phyloP scores from a whole-genome alignment of 345 rosid genomes.

The Brassica cretica region DNA sequence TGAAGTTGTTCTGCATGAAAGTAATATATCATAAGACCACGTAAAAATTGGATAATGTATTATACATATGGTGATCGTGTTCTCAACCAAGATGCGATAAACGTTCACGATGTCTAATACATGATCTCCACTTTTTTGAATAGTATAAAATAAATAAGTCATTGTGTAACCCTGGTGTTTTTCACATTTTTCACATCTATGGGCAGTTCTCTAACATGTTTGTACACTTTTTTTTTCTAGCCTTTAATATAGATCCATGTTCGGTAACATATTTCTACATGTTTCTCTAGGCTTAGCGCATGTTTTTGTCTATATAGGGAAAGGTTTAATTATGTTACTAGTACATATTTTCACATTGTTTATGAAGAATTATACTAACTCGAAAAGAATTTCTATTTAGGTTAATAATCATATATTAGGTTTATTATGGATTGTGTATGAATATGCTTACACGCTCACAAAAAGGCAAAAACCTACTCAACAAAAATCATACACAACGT shows the following conservation, averaged over 20 bases:
- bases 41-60: neutral
- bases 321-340: neutral
- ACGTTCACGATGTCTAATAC: conserved; percentile 32
- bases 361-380: no score
- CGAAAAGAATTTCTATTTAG: no score
- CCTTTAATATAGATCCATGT: neutral
- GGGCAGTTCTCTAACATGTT: neutral
- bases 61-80: conserved; percentile 19
- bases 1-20: no score
- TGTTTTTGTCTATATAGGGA: neutral
- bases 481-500: neutral
- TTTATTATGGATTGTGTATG: neutral
- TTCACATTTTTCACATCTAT: neutral
- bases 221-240: neutral
- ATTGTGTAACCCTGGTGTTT: neutral
- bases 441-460: neutral
- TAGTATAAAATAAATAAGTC: neutral
- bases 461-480: neutral
- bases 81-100: conserved; percentile 33
- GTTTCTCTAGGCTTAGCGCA: neutral
- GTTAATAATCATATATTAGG: neutral
- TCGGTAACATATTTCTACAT: neutral
- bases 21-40: neutral
- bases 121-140: conserved; percentile 32
- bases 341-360: neutral